A percentile compares a stretch with the other conserved stretches of the same genome.
These are phyloP conservation scores for Syzygium aromaticum DNA, from an alignment of 345 rosid species.

Conservation along the genomic window DNA sequence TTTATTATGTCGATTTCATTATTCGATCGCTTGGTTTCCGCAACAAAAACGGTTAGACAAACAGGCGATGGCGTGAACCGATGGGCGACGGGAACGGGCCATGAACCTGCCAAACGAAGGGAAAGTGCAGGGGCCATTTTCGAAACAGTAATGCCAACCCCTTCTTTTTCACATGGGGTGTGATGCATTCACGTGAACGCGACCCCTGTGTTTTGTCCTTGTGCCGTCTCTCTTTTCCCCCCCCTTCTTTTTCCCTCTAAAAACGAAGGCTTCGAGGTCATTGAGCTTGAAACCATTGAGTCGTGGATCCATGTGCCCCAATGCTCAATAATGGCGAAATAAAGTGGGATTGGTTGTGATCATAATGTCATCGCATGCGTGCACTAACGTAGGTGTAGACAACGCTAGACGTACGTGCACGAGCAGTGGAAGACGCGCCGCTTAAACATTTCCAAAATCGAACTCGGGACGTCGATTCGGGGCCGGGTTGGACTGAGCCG, in stretches of 20 bases:
- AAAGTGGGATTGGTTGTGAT: not conserved
- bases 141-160: not conserved
- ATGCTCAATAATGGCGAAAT: not conserved
- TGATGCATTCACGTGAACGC: not conserved
- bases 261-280: not conserved
- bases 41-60: accelerated
- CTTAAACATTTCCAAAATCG: not conserved
- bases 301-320: not conserved
- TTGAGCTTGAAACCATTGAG: not conserved
- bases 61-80: not conserved
- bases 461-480: not conserved
- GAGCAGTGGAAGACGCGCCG: not conserved
- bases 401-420: not conserved
- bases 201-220: not conserved
- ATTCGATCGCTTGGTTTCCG: accelerated
- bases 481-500: not conserved
- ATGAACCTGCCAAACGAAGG: not conserved
- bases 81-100: not conserved
- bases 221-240: not conserved
- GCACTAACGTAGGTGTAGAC: not conserved
- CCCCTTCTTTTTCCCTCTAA: not conserved
- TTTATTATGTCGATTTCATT: too few species aligned
- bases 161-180: not conserved
- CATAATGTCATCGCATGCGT: not conserved
- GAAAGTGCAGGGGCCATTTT: not conserved